Percentiles rank a stretch among this genome's conserved stretches.
Conservation (phyloP, 192 early-diverging fungal species). For the Gaertneriomyces semiglobifer region DNA sequence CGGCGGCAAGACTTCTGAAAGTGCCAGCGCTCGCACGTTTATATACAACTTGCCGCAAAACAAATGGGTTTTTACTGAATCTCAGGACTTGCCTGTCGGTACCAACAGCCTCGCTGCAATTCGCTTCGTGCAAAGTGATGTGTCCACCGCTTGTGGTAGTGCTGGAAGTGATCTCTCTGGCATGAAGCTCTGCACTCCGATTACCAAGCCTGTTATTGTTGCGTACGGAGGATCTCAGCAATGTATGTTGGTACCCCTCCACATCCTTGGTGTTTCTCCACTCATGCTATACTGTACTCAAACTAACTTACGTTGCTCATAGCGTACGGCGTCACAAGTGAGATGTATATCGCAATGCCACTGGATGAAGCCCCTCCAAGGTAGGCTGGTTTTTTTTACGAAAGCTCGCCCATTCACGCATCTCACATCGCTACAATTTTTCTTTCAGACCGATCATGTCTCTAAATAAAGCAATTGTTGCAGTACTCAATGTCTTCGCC, state of each 20-base stretch:
- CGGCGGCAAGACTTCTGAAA: background rate
- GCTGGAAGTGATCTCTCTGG: conserved; percentile 3
- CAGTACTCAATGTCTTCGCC: conserved; percentile 6
- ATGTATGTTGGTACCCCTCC: background rate
- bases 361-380: conserved; percentile 13
- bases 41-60: conserved; percentile 9
- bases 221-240: conserved; percentile 7
- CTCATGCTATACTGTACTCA: too few species aligned
- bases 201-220: conserved; percentile 10
- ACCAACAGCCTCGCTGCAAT: conserved; percentile 7
- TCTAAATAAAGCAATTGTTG: conserved; percentile 10
- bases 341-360: background rate
- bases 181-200: conserved; percentile 5
- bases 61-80: conserved; percentile 11
- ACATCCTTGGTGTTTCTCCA: too few species aligned
- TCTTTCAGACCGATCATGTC: background rate
- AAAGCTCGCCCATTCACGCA: background rate
- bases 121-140: background rate
- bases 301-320: background rate
- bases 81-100: background rate
- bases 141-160: background rate
- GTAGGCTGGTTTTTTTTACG: background rate
- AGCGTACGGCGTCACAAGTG: conserved; percentile 13
- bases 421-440: background rate
- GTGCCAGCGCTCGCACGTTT: background rate